Conservation (phyloP, 176 grass and related monocot species). For the Cymbopogon citratus region DNA sequence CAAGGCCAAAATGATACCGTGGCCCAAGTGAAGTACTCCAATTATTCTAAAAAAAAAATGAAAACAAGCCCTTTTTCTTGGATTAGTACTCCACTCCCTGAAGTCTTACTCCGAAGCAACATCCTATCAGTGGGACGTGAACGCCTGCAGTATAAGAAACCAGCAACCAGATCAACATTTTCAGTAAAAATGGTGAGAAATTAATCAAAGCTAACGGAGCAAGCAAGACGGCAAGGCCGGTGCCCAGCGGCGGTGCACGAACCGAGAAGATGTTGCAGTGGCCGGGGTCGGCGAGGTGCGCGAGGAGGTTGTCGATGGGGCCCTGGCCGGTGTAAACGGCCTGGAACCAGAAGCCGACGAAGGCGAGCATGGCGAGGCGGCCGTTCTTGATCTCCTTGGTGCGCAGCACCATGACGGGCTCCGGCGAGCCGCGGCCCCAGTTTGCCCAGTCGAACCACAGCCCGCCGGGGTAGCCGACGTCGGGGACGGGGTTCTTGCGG, state of each 20-base stretch:
- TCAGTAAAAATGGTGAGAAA: background rate
- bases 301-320: constrained; percentile 69
- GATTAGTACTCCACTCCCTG: background rate
- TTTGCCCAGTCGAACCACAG: constrained; percentile 87
- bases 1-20: background rate
- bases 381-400: constrained; percentile 99
- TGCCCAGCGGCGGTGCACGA: background rate
- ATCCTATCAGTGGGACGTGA: background rate
- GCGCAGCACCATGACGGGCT: constrained; percentile 90
- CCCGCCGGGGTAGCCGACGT: constrained; percentile 82
- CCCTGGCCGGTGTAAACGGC: constrained; percentile 76
- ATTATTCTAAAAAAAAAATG: background rate
- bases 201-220: background rate
- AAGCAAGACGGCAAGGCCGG: too few species aligned
- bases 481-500: constrained; percentile 57
- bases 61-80: background rate
- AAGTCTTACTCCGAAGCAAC: background rate
- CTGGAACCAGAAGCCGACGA: constrained; percentile 86
- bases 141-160: background rate
- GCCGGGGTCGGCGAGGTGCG: constrained; percentile 81
- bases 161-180: background rate
- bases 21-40: background rate
- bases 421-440: constrained; percentile 85
- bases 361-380: constrained; percentile 86
- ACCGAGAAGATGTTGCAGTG: constrained; percentile 85